Base-by-base conservation (phyloP, 768 basidiomycete genomes). In the Cystobasidium tubakii region DNA sequence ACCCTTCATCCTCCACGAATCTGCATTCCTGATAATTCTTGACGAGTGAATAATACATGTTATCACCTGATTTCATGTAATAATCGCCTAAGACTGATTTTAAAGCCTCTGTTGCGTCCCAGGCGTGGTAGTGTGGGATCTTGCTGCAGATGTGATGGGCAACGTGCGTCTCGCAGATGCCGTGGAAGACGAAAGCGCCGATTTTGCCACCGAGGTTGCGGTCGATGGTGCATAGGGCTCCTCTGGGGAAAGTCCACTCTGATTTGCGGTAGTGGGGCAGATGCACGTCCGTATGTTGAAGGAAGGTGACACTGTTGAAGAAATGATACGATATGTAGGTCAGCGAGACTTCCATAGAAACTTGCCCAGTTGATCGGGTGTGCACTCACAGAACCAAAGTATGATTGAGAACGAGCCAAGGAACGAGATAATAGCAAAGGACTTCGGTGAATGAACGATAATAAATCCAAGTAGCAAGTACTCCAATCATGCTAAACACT, bases 241-340 rank as follows among this genome's bases (percentile, higher is more conserved):
- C 95, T 77, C 92, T 90, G 54, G 89, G 84, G 86, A 98, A 99
- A 44, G 88, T 93, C 85, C 95, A 97, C 80, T 90, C 88, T 39
- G 86, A 80, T 19, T 43, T 50, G 76, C 90, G 90, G 85, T 96
- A 97, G 83, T 97, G 95, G 62, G 94, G 94, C 53, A 98, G 86
- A 60, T 90, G 81, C n/a, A 93, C 91, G 83, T 97, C 95, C 78
- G 95, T 97, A 84, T 99, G 95, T 83, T 99, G 95, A 65, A 97
- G 85, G 89, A 92, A 97, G 62, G 75, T 77, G 34, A 77, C 75
- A 25, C 25, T 27, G 33, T 29, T 54, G 27, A n/a, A n/a, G 81
- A 95, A 92, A 50, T 15, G 34, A 92, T 95, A 84, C 15, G 39
- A 15, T 6, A 39, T 39, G n/a, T n/a, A n/a, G n/a, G n/a, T n/a